phyloP scores from a whole-genome alignment of 306 rosid genomes.

The Bauhinia variegata region DNA sequence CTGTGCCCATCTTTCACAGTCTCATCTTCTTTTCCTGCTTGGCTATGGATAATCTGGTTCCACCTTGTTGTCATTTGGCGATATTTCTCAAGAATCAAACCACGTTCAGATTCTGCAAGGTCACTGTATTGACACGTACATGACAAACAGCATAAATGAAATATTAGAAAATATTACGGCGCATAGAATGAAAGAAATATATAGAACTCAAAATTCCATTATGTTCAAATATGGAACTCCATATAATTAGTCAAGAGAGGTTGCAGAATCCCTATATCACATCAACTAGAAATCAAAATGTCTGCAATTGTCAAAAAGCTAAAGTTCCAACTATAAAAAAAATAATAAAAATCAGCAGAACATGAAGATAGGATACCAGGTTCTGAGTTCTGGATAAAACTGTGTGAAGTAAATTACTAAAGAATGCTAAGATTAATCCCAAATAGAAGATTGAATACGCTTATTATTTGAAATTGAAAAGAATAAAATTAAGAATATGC shows the following conservation, averaged over 20 bases:
- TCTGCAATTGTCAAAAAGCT: not conserved
- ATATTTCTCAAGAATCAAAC: no score
- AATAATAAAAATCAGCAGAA: no score
- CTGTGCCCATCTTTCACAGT: constrained; percentile 56
- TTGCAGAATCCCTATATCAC: constrained; percentile 5
- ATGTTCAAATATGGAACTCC: not conserved
- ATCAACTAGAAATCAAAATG: not conserved
- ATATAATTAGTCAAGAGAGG: not conserved
- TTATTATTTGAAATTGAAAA: no score
- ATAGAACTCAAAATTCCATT: no score
- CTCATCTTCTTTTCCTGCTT: constrained; percentile 51
- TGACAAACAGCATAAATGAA: no score
- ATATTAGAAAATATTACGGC: no score
- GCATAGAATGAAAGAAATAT: no score
- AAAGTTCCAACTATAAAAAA: not conserved
- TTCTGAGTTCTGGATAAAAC: not conserved
- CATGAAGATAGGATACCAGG: not conserved
- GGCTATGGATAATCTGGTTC: constrained; percentile 54
- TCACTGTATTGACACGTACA: no score
- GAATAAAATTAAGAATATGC: no score
- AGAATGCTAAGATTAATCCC: not conserved
- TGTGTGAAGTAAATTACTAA: not conserved
- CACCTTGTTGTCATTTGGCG: constrained; percentile 51
- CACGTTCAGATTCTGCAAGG: no score
- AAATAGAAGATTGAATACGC: no score